These are phyloP conservation scores for Aspergillus fischeri DNA, from an alignment of 2,329 filamentous ascomycete genomes.

Conservation along the genomic window DNA sequence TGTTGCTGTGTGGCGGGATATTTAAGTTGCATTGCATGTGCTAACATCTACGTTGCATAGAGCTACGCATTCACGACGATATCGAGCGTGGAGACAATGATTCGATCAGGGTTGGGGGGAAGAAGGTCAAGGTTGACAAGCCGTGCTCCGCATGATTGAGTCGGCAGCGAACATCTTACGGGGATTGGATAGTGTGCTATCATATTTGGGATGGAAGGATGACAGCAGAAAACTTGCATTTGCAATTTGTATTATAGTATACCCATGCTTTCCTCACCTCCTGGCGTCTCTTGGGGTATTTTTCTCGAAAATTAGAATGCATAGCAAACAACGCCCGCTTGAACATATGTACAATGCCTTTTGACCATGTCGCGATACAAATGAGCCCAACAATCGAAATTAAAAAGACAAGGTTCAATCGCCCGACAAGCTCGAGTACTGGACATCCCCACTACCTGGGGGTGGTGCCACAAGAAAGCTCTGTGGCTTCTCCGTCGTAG, in stretches of 20 bases:
- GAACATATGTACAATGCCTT: constrained; percentile 25
- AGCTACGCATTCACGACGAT: constrained; percentile 81
- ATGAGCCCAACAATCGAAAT: constrained; percentile 8
- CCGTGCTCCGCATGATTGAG: constrained; percentile 33
- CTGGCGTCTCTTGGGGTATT: constrained; percentile 31
- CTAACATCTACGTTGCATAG: constrained; percentile 44
- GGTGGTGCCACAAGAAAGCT: constrained; percentile 63
- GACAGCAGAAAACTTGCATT: constrained; percentile 12
- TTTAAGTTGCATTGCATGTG: neutral
- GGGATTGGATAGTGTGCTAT: neutral
- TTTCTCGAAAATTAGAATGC: constrained; percentile 24
- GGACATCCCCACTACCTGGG: constrained; percentile 70
- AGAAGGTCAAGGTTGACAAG: constrained; percentile 40
- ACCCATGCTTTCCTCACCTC: constrained; percentile 32
- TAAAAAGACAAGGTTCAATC: constrained; percentile 51
- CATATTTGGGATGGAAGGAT: constrained; percentile 2
- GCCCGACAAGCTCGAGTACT: constrained; percentile 81
- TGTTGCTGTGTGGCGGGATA: neutral
- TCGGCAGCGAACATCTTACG: neutral
- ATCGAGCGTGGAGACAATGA: constrained; percentile 94
- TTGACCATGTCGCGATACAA: constrained; percentile 15
- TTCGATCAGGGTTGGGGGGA: constrained; percentile 63
- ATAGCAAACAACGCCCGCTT: constrained; percentile 33
- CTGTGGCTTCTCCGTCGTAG: constrained; percentile 33
- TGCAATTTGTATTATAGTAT: constrained; percentile 35